Conservation (phyloP, 495 filamentous ascomycete species). For the Penicillium turbatum region DNA sequence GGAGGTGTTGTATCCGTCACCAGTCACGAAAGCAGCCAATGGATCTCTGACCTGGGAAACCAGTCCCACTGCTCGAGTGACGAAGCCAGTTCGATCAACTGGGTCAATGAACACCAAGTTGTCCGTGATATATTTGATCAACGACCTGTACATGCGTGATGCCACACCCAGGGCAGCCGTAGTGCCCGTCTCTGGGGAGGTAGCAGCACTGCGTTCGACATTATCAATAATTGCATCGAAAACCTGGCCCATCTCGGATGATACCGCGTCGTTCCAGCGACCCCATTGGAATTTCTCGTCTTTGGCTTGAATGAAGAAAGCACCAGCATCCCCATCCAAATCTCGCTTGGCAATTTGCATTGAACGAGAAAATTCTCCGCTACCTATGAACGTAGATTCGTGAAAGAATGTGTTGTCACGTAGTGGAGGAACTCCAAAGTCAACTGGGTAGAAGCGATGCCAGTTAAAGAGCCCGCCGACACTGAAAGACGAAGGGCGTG, state of each 20-base stretch:
- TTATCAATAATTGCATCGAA: conserved; percentile 50
- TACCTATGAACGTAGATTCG: conserved; percentile 69
- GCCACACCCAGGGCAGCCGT: conserved; percentile 3
- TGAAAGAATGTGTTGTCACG: conserved; percentile 69
- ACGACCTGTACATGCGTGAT: conserved; percentile 24
- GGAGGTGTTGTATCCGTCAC: conserved; percentile 15
- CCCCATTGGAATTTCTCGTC: conserved; percentile 58
- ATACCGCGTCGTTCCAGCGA: conserved; percentile 63
- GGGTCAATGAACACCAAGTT: conserved; percentile 51
- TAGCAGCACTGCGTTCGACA: conserved; percentile 14
- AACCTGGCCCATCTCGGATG: conserved; percentile 60
- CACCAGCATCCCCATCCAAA: conserved; percentile 31
- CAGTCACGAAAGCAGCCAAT: conserved; percentile 21
- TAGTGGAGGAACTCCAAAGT: conserved; percentile 71
- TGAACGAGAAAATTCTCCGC: conserved; percentile 57
- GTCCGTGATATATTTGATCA: conserved; percentile 48
- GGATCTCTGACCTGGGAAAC: conserved; percentile 27
- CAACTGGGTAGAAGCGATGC: conserved; percentile 57
- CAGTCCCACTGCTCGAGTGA: conserved; percentile 31
- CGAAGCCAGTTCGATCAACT: conserved; percentile 40
- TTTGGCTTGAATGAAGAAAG: conserved; percentile 40
- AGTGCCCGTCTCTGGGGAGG: background rate
- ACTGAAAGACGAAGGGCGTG: conserved; percentile 7
- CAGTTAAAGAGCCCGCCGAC: conserved; percentile 47
- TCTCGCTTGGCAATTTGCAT: conserved; percentile 32